Evolutionary conservation across 1,284 basidiomycete genomes (phyloP).

Genomic region (Inonotus obliquus): DNA sequence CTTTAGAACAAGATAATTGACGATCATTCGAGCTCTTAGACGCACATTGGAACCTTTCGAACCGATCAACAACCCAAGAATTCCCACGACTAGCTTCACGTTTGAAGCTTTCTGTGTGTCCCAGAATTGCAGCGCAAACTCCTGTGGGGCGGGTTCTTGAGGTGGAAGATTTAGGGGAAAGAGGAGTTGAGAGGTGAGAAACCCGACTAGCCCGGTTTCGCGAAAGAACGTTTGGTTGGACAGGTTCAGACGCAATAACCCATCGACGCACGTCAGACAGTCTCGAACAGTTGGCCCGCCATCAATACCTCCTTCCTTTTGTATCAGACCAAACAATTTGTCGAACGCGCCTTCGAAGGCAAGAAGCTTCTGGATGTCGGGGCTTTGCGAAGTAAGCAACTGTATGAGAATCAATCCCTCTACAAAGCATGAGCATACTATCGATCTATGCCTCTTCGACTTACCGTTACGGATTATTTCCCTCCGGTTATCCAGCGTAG

Average conservation of each 20-base stretch:
- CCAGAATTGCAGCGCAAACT: slow-evolving; percentile 97
- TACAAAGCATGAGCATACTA: slow-evolving; percentile 29
- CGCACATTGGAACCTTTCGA: slow-evolving; percentile 68
- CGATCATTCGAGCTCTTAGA: slow-evolving; percentile 16
- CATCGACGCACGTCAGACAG: slow-evolving; percentile 81
- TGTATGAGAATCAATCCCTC: slow-evolving; percentile 84
- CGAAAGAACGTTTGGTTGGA: slow-evolving; percentile 99
- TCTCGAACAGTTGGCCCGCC: slow-evolving; percentile 87
- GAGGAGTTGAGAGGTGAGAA: slow-evolving; percentile 75
- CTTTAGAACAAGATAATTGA: slow-evolving; percentile 1
- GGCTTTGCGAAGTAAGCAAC: slow-evolving; percentile 77
- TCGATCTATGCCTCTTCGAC: slow-evolving; percentile 29
- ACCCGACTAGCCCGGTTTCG: slow-evolving; percentile 80
- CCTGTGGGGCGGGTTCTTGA: slow-evolving; percentile 74
- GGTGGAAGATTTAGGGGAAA: slow-evolving; percentile 70
- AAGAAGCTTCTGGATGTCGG: slow-evolving; percentile 95
- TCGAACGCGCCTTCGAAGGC: slow-evolving; percentile 98
- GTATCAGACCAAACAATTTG: slow-evolving; percentile 87
- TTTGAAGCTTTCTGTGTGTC: slow-evolving; percentile 85
- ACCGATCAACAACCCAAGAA: slow-evolving; percentile 72
- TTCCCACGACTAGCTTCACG: slow-evolving; percentile 70
- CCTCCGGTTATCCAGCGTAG: slow-evolving; percentile 72
- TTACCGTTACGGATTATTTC: slow-evolving; percentile 83
- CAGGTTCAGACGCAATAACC: slow-evolving; percentile 85
- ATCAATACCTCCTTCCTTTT: slow-evolving; percentile 87